Conservation (phyloP, 495 filamentous ascomycete species). For the Hypoxylon fuscum region DNA sequence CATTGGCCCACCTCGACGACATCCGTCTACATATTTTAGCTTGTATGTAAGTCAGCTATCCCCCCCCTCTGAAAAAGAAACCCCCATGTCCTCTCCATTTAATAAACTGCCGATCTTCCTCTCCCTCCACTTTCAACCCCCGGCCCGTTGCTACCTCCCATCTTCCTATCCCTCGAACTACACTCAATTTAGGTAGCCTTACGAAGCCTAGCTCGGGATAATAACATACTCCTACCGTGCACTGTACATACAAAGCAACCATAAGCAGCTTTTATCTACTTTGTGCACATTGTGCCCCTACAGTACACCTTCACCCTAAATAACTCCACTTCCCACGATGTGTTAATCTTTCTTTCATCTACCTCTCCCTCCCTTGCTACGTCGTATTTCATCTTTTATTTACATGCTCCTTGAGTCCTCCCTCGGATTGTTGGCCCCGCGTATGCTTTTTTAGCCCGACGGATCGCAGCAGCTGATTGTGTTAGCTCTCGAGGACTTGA, state of each 20-base stretch:
- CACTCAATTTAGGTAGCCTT: constrained; percentile 8
- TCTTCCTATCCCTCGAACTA: constrained; percentile 1
- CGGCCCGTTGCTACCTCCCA: constrained; percentile 10
- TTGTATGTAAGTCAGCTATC: constrained; percentile 9
- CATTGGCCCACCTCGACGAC: constrained; percentile 5
- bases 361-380: constrained; percentile 15
- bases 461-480: constrained; percentile 5
- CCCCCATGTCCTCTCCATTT: constrained; percentile 29
- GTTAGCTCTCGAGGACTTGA: neutral
- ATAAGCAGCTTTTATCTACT: neutral
- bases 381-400: constrained; percentile 13
- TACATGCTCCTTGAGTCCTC: neutral
- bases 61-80: neutral
- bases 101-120: constrained; percentile 37
- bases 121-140: constrained; percentile 2
- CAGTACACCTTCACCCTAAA: constrained; percentile 14
- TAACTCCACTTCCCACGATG: constrained; percentile 14
- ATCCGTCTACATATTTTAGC: neutral
- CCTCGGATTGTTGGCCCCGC: neutral
- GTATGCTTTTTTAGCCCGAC: constrained; percentile 4
- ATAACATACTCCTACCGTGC: constrained; percentile 11
- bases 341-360: constrained; percentile 20
- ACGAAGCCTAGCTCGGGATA: constrained; percentile 1
- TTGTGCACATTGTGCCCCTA: too few species aligned
- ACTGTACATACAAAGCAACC: constrained; percentile 8